Conservation (phyloP, 192 early-diverging fungal genomes). For the Gonapodya prolifera region DNA sequence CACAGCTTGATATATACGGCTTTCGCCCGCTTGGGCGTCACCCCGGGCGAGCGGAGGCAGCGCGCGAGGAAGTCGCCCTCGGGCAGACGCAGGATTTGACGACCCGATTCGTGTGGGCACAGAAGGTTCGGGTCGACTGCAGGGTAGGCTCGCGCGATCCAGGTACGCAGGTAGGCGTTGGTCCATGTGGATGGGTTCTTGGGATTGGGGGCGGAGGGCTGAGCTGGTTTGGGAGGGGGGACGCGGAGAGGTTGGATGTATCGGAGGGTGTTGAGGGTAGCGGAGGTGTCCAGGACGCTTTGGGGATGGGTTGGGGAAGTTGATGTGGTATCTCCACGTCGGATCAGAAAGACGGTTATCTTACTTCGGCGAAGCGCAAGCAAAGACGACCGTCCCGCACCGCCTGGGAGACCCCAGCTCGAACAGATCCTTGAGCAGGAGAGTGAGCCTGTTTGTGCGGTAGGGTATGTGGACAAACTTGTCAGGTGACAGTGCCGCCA, state of each 20-base stretch:
- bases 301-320: background rate
- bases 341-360: background rate
- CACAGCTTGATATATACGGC: conserved; percentile 27
- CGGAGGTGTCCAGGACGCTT: conserved; percentile 15
- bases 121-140: conserved; percentile 15
- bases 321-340: conserved; percentile 6
- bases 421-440: conserved; percentile 35
- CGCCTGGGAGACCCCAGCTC: conserved; percentile 21
- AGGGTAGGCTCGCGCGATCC: conserved; percentile 15
- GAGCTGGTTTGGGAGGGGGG: conserved; percentile 6
- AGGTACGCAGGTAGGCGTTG: conserved; percentile 19
- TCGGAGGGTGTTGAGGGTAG: conserved; percentile 28
- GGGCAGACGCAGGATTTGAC: conserved; percentile 23
- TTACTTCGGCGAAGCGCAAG: conserved; percentile 15
- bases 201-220: conserved; percentile 11
- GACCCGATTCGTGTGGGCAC: conserved; percentile 28
- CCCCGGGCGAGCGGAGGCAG: conserved; percentile 16
- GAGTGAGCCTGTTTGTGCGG: conserved; percentile 28
- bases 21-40: conserved; percentile 22
- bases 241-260: conserved; percentile 26
- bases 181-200: conserved; percentile 24
- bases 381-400: conserved; percentile 28
- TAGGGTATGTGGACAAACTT: conserved; percentile 32
- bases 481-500: conserved; percentile 9
- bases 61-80: conserved; percentile 27